Evolutionary conservation across 164 flowering plant genomes (phyloP).

Genomic region (Brasenia schreberi): DNA sequence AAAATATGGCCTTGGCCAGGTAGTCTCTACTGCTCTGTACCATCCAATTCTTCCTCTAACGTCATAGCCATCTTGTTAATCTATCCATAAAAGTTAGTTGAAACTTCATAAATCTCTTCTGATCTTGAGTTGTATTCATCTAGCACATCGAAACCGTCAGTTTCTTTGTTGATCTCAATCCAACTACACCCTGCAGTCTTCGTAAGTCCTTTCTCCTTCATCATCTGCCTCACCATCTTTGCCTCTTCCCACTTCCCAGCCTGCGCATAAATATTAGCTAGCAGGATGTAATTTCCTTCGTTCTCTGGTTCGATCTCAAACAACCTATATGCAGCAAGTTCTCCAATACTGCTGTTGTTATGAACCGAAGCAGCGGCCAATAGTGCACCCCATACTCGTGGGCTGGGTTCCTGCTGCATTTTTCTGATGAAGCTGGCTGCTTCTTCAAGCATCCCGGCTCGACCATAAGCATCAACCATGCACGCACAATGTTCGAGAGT

Average conservation of each 20-base stretch:
- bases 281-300: constrained; percentile 47
- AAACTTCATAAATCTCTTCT: constrained; percentile 20
- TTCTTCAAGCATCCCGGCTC: constrained; percentile 60
- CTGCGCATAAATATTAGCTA: constrained; percentile 73
- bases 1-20: no score
- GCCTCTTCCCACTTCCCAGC: constrained; percentile 82
- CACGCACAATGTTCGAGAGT: constrained; percentile 75
- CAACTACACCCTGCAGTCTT: constrained; percentile 67
- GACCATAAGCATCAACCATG: constrained; percentile 60
- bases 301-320: constrained; percentile 70
- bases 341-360: constrained; percentile 56
- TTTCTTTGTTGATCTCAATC: constrained; percentile 39
- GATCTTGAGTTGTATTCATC: constrained; percentile 24
- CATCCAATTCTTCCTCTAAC: constrained; percentile 16
- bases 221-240: constrained; percentile 40
- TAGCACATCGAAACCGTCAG: constrained; percentile 25
- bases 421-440: constrained; percentile 44
- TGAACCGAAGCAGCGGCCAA: constrained; percentile 56
- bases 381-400: constrained; percentile 76
- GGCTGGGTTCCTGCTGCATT: constrained; percentile 63
- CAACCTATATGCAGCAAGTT: constrained; percentile 37
- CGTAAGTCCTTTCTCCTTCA: constrained; percentile 44
- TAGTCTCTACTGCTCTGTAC: no score
- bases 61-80: constrained; percentile 38
- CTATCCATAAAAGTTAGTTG: constrained; percentile 25